phyloP scores from a whole-genome alignment of 371 early-diverging fungal species.

The Mucor plumbeus region DNA sequence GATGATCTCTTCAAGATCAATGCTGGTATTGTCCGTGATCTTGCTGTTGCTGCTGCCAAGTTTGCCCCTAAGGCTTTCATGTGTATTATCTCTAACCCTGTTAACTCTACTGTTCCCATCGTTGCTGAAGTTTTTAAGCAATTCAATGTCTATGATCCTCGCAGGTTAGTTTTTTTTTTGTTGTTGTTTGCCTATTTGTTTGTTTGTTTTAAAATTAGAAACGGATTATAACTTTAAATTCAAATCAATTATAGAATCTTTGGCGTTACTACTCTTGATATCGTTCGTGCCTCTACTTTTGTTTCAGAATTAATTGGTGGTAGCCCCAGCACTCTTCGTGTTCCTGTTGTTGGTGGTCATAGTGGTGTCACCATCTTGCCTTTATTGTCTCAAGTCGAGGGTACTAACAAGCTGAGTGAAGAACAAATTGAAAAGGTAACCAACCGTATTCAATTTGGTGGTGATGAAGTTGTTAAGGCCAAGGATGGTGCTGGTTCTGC shows the following conservation, averaged over 20 bases:
- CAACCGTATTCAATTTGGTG: constrained; percentile 91
- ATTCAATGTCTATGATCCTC: constrained; percentile 87
- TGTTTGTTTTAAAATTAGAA: neutral
- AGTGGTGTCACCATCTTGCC: constrained; percentile 91
- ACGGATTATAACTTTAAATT: too few relatives aligned
- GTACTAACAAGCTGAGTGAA: constrained; percentile 61
- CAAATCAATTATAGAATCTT: constrained; percentile 57
- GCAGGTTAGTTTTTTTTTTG: constrained; percentile 28
- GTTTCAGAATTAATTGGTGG: constrained; percentile 62
- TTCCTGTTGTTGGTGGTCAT: constrained; percentile 93
- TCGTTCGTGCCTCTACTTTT: constrained; percentile 89
- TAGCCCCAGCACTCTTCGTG: constrained; percentile 62
- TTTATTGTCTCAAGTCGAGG: constrained; percentile 68
- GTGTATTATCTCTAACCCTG: constrained; percentile 98
- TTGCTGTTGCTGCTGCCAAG: constrained; percentile 71
- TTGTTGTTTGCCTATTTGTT: neutral
- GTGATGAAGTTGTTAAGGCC: constrained; percentile 96
- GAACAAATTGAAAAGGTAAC: constrained; percentile 80
- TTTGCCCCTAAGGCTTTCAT: constrained; percentile 95
- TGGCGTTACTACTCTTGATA: constrained; percentile 92
- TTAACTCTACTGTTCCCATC: constrained; percentile 99
- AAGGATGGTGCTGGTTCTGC: constrained; percentile 86
- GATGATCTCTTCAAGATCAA: constrained; percentile 98
- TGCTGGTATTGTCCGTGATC: constrained; percentile 92
- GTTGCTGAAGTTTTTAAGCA: constrained; percentile 95